A percentile compares a stretch with the other conserved stretches of the same genome.
phyloP scores from a whole-genome alignment of 2,329 filamentous ascomycete species.

The Pestalotiopsis sp. region DNA sequence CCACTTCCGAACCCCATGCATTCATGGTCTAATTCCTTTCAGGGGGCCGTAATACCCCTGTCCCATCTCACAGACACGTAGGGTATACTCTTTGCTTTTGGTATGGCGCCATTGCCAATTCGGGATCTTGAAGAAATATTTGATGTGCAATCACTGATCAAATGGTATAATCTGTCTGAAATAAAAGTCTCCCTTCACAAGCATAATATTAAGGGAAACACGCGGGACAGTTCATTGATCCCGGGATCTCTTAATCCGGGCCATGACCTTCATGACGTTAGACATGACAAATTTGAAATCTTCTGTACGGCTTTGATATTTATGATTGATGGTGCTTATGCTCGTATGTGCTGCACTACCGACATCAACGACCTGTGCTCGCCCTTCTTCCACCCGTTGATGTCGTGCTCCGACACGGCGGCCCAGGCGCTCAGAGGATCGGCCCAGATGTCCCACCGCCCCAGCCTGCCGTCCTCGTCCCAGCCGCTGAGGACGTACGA shows the following conservation, averaged over 20 bases:
- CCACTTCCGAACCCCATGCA: too few species aligned
- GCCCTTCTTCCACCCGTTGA: slow-evolving; percentile 15
- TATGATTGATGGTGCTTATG: not conserved
- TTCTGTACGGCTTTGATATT: not conserved
- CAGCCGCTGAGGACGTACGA: slow-evolving; percentile 15
- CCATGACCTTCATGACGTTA: too few species aligned
- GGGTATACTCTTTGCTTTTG: not conserved
- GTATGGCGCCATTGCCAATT: not conserved
- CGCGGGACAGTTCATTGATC: too few species aligned
- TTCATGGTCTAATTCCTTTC: not conserved
- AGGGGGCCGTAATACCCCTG: not conserved
- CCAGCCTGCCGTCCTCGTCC: slow-evolving; percentile 13
- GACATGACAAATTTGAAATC: too few species aligned
- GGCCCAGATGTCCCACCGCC: slow-evolving; percentile 17
- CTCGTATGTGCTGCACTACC: slow-evolving; percentile 7
- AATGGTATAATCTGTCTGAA: too few species aligned
- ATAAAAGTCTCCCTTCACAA: too few species aligned
- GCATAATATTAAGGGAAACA: too few species aligned
- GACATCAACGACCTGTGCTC: slow-evolving; percentile 12
- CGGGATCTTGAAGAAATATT: too few species aligned
- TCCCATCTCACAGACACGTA: not conserved
- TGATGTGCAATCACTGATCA: too few species aligned
- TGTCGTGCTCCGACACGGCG: slow-evolving; percentile 12
- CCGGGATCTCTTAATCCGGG: too few species aligned
- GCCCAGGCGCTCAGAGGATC: slow-evolving; percentile 17